Conservation (phyloP, 2,329 filamentous ascomycete species). For the Zymoseptoria crescenta region DNA sequence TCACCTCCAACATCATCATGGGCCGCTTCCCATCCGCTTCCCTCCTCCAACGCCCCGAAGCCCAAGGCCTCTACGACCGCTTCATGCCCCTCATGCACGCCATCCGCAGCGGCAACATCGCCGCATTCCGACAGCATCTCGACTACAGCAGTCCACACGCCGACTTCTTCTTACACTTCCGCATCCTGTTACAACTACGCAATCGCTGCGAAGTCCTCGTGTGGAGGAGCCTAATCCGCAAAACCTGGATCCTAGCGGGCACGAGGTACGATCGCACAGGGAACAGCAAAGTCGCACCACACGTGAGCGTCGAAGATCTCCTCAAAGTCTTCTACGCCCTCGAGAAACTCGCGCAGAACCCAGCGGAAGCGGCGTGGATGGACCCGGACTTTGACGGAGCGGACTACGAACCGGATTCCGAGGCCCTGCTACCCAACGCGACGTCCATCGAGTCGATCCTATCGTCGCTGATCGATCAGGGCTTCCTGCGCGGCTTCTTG, state of each 20-base stretch:
- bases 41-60: constrained; percentile 64
- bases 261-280: constrained; percentile 41
- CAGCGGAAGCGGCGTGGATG: constrained; percentile 31
- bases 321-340: constrained; percentile 56
- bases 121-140: constrained; percentile 63
- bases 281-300: constrained; percentile 54
- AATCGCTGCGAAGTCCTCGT: constrained; percentile 73
- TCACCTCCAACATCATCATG: constrained; percentile 73
- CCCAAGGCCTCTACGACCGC: constrained; percentile 53
- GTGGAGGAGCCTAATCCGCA: constrained; percentile 74
- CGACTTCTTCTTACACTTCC: constrained; percentile 67
- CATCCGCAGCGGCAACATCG: constrained; percentile 66
- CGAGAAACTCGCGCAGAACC: constrained; percentile 45
- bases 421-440: constrained; percentile 40
- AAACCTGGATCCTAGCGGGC: constrained; percentile 70
- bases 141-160: constrained; percentile 47
- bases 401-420: constrained; percentile 4
- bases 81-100: constrained; percentile 68
- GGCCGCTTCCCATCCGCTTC: constrained; percentile 67
- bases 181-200: constrained; percentile 66
- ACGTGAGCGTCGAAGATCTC: constrained; percentile 64
- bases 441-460: constrained; percentile 61
- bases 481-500: constrained; percentile 74
- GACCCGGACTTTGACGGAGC: constrained; percentile 41
- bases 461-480: constrained; percentile 69